Evolutionary conservation across 2,329 filamentous ascomycete genomes (phyloP).

Genomic region (Penicillium verrucosum): DNA sequence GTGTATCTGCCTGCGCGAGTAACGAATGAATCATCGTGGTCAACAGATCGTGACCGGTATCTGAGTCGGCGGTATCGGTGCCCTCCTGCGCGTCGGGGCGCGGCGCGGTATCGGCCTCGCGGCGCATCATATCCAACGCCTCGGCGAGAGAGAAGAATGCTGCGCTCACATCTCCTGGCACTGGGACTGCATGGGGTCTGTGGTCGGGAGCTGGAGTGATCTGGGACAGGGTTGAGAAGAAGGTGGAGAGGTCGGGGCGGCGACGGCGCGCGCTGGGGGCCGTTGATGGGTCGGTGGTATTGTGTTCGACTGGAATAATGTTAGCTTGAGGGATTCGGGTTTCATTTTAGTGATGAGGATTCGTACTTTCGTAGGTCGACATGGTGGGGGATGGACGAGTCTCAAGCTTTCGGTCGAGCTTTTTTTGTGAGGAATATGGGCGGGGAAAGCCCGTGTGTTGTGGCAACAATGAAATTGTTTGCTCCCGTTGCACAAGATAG

Average conservation of each 20-base stretch:
- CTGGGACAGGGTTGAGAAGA: constrained; percentile 60
- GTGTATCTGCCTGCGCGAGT: constrained; percentile 55
- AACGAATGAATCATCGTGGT: constrained; percentile 55
- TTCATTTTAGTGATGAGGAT: neutral
- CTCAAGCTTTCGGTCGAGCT: constrained; percentile 8
- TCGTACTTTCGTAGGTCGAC: constrained; percentile 44
- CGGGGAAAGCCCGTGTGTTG: constrained; percentile 6
- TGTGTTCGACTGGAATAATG: constrained; percentile 41
- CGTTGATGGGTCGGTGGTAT: constrained; percentile 34
- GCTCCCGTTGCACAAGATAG: constrained; percentile 2
- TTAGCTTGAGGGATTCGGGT: constrained; percentile 2
- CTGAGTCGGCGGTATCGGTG: constrained; percentile 23
- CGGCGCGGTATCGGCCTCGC: constrained; percentile 43
- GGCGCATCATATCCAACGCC: constrained; percentile 57
- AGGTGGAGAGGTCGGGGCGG: constrained; percentile 62
- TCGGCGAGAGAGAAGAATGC: constrained; percentile 60
- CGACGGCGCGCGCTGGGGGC: constrained; percentile 40
- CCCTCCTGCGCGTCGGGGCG: constrained; percentile 32
- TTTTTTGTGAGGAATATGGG: constrained; percentile 1
- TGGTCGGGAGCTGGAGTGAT: constrained; percentile 52
- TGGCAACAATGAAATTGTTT: constrained; percentile 9
- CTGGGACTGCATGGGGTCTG: constrained; percentile 58
- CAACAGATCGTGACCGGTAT: constrained; percentile 45
- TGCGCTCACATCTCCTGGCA: constrained; percentile 59
- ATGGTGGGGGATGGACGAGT: constrained; percentile 25